phyloP scores from a whole-genome alignment of 2,329 filamentous ascomycete genomes.

The Stachybotrys chartarum region DNA sequence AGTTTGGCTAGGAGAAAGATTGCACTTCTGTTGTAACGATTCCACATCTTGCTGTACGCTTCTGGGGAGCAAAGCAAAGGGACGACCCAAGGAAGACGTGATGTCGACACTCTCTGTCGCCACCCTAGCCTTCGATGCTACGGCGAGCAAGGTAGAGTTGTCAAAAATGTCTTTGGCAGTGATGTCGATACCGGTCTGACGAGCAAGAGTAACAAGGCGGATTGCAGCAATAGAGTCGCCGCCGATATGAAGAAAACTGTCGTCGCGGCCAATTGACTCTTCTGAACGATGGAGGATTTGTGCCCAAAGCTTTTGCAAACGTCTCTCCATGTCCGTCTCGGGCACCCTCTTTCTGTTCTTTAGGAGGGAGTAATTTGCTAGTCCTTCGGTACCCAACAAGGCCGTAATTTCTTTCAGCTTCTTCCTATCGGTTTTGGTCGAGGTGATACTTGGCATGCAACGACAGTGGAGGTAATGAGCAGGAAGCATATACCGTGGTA shows the following conservation, averaged over 20 bases:
- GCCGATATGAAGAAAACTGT: slow-evolving; percentile 7
- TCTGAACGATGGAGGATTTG: not conserved
- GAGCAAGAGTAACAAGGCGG: slow-evolving; percentile 3
- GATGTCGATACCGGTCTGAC: slow-evolving; percentile 1
- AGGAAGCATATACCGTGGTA: slow-evolving; percentile 13
- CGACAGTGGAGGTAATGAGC: slow-evolving; percentile 10
- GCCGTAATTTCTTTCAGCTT: not conserved
- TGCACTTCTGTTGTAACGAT: not conserved
- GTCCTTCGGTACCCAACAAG: not conserved
- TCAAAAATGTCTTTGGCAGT: slow-evolving; percentile 6
- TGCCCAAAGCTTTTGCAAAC: slow-evolving; percentile 4
- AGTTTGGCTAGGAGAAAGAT: not conserved
- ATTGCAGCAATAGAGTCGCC: slow-evolving; percentile 11
- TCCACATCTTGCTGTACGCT: no score
- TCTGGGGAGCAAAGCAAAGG: no score
- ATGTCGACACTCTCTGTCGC: not conserved
- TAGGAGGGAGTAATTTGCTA: slow-evolving; percentile 1
- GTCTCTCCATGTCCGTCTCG: not conserved
- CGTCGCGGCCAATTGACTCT: slow-evolving; percentile 6
- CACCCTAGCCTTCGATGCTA: slow-evolving; percentile 3
- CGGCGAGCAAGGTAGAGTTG: slow-evolving; percentile 5
- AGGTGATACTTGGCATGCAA: slow-evolving; percentile 12
- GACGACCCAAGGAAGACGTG: no score
- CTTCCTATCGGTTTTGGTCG: slow-evolving; percentile 11
- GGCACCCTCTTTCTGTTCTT: not conserved